Evolutionary conservation across 495 filamentous ascomycete genomes (phyloP).

Genomic region (Cladorrhinum samala): DNA sequence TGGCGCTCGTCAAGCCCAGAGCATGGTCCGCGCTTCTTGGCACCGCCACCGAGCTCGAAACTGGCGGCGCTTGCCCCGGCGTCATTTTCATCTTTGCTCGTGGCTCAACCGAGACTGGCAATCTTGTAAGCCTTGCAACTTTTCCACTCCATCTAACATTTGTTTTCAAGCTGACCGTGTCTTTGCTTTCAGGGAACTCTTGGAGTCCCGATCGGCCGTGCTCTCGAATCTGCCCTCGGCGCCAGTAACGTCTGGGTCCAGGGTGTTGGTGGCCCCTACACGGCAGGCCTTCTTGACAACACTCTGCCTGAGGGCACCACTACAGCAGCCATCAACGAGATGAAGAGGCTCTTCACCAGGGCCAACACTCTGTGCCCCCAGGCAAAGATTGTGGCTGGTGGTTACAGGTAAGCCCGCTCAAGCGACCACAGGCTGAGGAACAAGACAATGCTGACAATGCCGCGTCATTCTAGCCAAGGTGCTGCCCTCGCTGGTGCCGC

Average conservation of each 20-base stretch:
- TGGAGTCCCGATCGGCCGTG: conserved; percentile 25
- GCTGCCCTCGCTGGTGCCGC: conserved; percentile 49
- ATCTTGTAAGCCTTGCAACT: conserved; percentile 48
- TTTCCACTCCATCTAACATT: background rate
- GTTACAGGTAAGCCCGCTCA: conserved; percentile 39
- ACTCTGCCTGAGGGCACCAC: conserved; percentile 29
- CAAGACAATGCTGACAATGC: conserved; percentile 10
- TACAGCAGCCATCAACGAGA: conserved; percentile 28
- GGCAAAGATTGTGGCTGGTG: conserved; percentile 34
- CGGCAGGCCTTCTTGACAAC: conserved; percentile 31
- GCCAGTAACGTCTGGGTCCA: conserved; percentile 27
- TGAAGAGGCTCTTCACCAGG: conserved; percentile 26
- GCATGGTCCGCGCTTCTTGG: background rate
- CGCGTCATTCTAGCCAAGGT: conserved; percentile 51
- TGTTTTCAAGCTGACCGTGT: conserved; percentile 2
- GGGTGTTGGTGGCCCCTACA: conserved; percentile 33
- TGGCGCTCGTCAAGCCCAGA: conserved; percentile 5
- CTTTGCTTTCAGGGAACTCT: conserved; percentile 18
- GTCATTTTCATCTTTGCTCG: conserved; percentile 49
- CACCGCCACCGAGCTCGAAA: conserved; percentile 8
- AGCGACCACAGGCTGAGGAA: conserved; percentile 4
- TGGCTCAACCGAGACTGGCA: conserved; percentile 33
- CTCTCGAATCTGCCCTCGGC: conserved; percentile 24
- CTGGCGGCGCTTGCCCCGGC: conserved; percentile 32
- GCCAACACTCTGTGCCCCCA: conserved; percentile 30